These are phyloP conservation scores for Exophiala sp. DNA, from an alignment of 2,329 filamentous ascomycete species.

Conservation along the genomic window DNA sequence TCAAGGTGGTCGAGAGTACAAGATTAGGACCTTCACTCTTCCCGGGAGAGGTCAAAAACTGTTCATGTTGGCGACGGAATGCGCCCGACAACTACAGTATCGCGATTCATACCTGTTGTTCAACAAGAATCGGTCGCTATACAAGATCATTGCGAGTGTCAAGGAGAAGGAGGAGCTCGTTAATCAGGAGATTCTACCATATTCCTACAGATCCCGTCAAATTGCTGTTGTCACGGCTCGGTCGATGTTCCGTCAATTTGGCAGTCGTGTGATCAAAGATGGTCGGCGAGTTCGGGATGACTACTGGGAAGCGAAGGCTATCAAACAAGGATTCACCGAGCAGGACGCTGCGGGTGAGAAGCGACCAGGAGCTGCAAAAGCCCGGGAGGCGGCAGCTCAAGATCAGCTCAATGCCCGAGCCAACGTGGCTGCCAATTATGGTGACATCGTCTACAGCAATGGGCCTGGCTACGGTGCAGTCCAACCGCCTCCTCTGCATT, in stretches of 20 bases:
- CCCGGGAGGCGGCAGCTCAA: constrained; percentile 68
- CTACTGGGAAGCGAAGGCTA: constrained; percentile 96
- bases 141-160: constrained; percentile 96
- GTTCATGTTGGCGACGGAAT: constrained; percentile 98
- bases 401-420: constrained; percentile 48
- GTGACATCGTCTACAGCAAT: constrained; percentile 84
- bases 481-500: constrained; percentile 63
- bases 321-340: constrained; percentile 97
- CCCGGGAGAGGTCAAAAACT: constrained; percentile 86
- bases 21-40: constrained; percentile 88
- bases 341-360: constrained; percentile 95
- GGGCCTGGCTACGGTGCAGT: constrained; percentile 59
- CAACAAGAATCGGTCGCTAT: constrained; percentile 95
- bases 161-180: constrained; percentile 95
- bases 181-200: constrained; percentile 87
- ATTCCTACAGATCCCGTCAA: constrained; percentile 95
- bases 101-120: constrained; percentile 97
- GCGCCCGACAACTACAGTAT: constrained; percentile 86
- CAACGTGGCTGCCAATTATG: constrained; percentile 57
- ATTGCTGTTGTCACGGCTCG: constrained; percentile 96
- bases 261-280: constrained; percentile 83
- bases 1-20: constrained; percentile 76
- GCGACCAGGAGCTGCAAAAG: constrained; percentile 83
- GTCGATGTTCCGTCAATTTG: constrained; percentile 98
- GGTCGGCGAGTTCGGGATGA: constrained; percentile 90